Evolutionary conservation across 1,139 yeast genomes (phyloP), one percentile per base, ranked within the genome.

Genomic region (Yamadazyma friedrichii): DNA sequence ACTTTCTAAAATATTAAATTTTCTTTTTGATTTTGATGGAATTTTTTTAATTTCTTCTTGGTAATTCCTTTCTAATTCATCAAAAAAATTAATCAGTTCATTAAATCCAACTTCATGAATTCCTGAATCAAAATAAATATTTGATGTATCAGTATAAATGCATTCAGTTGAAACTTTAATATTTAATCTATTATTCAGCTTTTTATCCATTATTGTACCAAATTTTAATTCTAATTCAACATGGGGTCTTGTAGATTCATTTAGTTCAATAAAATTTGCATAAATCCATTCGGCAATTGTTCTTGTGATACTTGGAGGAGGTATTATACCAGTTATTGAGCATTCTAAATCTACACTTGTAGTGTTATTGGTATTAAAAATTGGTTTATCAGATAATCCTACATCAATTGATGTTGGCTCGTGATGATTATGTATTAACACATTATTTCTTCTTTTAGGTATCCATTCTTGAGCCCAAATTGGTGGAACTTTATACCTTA

Each of bases 281-380:
- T 84, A 89, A 5, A 89, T 74, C 97, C 97, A 89, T 52, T 85
- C 88, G 12, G 95, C 87, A 6, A 89, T 80, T 31, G 88, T 80
- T 53, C 93, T 76, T 3, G 93, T 85, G 39, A 88, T 70, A 51
- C 88, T 93, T 51, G 88, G 88, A 38, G 87, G 84, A 1, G 97
- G 97, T 22, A 84, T 78, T 2, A 82, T 70, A 9, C 88, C 88
- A 1, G 88, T 78, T 16, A 88, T 74, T 24, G 86, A 80, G 42
- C 84, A 78, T 52, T 72, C 76, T 35, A 72, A 59, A 53, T 72
- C 78, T 54, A 67, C 49, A 43, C 73, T 65, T 15, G 63, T 57
- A 13, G 74, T 67, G 34, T 62, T 46, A 9, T 62, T 55, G 16
- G 58, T 52, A 50, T 67, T 65, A 45, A 72, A 71, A 15, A 71